phyloP scores from a whole-genome alignment of 192 early-diverging fungal genomes.

The Coemansia sp. region DNA sequence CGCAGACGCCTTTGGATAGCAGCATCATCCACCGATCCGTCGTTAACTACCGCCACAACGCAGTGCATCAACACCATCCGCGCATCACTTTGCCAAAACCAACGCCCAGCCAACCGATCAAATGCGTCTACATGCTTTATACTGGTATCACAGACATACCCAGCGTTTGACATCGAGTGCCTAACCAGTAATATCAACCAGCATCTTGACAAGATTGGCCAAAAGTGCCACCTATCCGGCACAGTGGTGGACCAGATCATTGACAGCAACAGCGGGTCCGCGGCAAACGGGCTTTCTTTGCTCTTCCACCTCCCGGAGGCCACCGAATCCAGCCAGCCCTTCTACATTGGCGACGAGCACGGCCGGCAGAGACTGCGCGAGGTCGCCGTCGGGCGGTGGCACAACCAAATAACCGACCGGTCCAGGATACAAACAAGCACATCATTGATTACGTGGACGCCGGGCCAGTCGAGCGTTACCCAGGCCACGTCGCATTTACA shows the following conservation, averaged over 20 bases:
- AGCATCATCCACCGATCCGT: constrained; percentile 21
- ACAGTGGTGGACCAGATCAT: constrained; percentile 25
- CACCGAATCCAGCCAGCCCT: constrained; percentile 7
- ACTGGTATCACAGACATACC: constrained; percentile 35
- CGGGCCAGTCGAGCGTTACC: constrained; percentile 22
- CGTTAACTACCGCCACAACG: constrained; percentile 5
- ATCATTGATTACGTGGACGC: constrained; percentile 7
- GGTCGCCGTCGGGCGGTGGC: constrained; percentile 43
- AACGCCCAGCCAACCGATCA: not conserved
- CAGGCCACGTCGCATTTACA: constrained; percentile 24
- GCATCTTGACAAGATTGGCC: not conserved
- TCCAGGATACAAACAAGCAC: not conserved
- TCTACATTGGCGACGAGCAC: constrained; percentile 45
- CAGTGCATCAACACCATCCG: constrained; percentile 6
- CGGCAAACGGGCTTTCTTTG: constrained; percentile 7
- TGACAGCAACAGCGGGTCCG: not conserved
- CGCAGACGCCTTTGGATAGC: constrained; percentile 28
- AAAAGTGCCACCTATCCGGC: constrained; percentile 3
- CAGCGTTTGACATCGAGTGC: constrained; percentile 8
- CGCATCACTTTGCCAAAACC: not conserved
- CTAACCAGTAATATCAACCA: not conserved
- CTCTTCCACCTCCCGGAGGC: constrained; percentile 16
- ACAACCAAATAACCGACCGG: constrained; percentile 25
- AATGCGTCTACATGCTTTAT: constrained; percentile 19
- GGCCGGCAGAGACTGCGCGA: constrained; percentile 47